Base-by-base conservation (phyloP, 2,329 filamentous ascomycete genomes). In the Penicillium sp. region DNA sequence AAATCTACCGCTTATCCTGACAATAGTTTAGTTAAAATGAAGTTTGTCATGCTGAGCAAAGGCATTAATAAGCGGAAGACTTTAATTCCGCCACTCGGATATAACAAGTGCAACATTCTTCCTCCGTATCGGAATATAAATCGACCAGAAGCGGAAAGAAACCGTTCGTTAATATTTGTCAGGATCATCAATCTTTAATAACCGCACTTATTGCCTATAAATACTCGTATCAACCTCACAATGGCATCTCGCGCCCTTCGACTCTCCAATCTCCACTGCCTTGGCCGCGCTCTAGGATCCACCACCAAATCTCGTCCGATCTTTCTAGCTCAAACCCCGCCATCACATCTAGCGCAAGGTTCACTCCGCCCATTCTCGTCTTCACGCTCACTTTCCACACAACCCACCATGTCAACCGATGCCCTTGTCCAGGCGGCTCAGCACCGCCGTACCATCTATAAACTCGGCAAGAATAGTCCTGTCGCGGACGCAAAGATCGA, bases 401-500 rank as follows among this genome's bases (percentile, higher is more conserved):
- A 35, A 30, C 17, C 10, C 43, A 37, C 26, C 4, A 49, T 49
- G 45, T 35, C 40, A 6, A 47, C 50, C n/a, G 47, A 54, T 27
- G 32, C 50, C 18, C 41, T 65, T 27, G 40, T 64, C 34, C 51
- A 59, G 13, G 47, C 61, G 20, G 57, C 57, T 44, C 54, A 61
- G 48, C 42, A 43, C 42, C 58, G 63, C 30, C 62, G 62, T 45
- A 59, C 59, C 15, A 58, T 62, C 44, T 66, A 67, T 45, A 33
- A 56, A 13, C 56, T 67, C 15, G 57, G 56, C 37, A 59, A 56
- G 35, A 50, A 56, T 17, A 57, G 54, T 34, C 55, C 61, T 22
- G 57, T 65, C 25, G 41, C 59, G 3, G 63, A 67, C 46, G 50
- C 56, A 23, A 52, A 60, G 47, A 53, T 67, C 39, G 56, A 64